Evolutionary conservation across 2,329 filamentous ascomycete species (phyloP).

Genomic region (Daldinia sp.): DNA sequence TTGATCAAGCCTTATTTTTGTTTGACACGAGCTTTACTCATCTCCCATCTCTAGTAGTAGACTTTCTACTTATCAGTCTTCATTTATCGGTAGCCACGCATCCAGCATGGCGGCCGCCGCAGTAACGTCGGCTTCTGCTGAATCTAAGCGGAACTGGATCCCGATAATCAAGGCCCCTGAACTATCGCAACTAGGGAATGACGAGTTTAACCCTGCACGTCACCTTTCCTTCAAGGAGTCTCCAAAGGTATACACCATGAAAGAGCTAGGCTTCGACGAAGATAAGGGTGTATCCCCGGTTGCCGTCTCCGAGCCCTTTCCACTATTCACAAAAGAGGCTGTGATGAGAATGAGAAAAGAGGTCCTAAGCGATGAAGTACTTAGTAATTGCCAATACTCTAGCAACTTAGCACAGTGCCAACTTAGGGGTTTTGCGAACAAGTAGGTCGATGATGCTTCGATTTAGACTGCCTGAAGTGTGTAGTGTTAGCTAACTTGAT

Average conservation of each 20-base stretch:
- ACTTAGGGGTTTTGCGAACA: slow-evolving; percentile 45
- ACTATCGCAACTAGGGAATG: slow-evolving; percentile 27
- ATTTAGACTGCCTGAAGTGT: neutral
- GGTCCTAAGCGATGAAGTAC: slow-evolving; percentile 65
- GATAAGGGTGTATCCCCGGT: slow-evolving; percentile 66
- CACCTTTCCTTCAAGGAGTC: slow-evolving; percentile 64
- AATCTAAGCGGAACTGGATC: slow-evolving; percentile 33
- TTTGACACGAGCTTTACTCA: neutral
- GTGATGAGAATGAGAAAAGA: slow-evolving; percentile 69
- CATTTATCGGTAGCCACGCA: neutral
- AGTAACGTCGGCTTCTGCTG: slow-evolving; percentile 24
- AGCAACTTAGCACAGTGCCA: slow-evolving; percentile 66
- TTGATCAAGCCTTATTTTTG: slow-evolving; percentile 1
- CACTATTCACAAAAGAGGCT: slow-evolving; percentile 68
- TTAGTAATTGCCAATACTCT: slow-evolving; percentile 63
- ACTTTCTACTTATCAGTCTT: neutral
- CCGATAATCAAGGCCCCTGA: slow-evolving; percentile 40
- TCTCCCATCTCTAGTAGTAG: neutral
- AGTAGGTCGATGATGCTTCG: slow-evolving; percentile 54
- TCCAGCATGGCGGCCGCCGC: slow-evolving; percentile 40
- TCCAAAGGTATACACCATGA: slow-evolving; percentile 65
- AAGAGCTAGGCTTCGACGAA: slow-evolving; percentile 64
- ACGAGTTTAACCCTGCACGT: slow-evolving; percentile 60
- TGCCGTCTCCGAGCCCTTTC: slow-evolving; percentile 71
- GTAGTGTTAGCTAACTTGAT: slow-evolving; percentile 25